phyloP scores from a whole-genome alignment of 805 yeast genomes.

The Debaryomyces prosopidis region DNA sequence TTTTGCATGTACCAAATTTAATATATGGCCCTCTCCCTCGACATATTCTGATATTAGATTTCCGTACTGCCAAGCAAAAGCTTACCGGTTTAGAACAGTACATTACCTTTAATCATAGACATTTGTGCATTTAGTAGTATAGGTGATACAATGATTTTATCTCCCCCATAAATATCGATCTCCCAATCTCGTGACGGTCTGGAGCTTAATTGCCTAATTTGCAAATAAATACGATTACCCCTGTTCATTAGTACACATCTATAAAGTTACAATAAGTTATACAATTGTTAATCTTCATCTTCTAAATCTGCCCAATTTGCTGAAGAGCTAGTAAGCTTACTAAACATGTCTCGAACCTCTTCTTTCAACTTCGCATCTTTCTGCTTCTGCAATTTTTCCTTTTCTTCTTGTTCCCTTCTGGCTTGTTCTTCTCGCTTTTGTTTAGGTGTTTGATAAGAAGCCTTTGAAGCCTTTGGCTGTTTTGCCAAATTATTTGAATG shows the following conservation, averaged over 20 bases:
- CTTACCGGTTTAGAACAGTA: too few relatives aligned
- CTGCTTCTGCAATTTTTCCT: conserved; percentile 1
- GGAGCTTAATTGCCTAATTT: too few relatives aligned
- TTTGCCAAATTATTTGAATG: conserved; percentile 1
- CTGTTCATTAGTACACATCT: not conserved
- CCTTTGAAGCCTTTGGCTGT: conserved; percentile 3
- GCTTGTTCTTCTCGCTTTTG: conserved; percentile 6
- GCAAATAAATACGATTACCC: not conserved
- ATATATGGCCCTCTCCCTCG: not conserved
- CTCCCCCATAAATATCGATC: too few relatives aligned
- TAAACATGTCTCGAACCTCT: conserved; percentile 28
- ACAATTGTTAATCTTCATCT: conserved; percentile 14
- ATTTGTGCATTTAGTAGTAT: too few relatives aligned
- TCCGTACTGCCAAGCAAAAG: not conserved
- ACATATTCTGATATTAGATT: not conserved
- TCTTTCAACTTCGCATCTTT: conserved; percentile 21
- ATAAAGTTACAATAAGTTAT: not conserved
- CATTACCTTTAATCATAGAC: too few relatives aligned
- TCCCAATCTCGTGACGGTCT: too few relatives aligned
- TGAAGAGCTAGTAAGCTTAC: conserved; percentile 25
- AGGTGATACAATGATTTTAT: too few relatives aligned
- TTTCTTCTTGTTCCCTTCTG: conserved; percentile 6
- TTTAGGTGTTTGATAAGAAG: conserved; percentile 7
- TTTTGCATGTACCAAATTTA: not conserved
- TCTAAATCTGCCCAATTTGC: conserved; percentile 36